phyloP scores from a whole-genome alignment of 768 basidiomycete genomes.

The Amanita rimosa region DNA sequence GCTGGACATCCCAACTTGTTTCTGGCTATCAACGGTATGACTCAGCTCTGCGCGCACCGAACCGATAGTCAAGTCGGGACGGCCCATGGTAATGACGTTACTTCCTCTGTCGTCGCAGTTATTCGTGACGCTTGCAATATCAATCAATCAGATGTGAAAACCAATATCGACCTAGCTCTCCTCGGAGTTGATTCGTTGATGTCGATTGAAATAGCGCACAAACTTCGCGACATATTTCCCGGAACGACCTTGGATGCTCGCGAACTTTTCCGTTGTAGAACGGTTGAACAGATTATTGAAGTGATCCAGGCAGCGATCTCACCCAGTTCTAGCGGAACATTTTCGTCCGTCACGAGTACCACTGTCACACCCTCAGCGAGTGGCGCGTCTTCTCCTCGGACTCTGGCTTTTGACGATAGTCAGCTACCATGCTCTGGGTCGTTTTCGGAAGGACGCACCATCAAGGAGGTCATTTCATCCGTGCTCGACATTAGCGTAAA shows the following conservation, averaged over 20 bases:
- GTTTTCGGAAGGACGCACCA: background rate
- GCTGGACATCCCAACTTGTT: background rate
- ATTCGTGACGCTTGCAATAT: constrained; percentile 32
- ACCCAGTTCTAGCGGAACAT: background rate
- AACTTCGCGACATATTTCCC: constrained; percentile 25
- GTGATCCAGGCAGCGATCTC: background rate
- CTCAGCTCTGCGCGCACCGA: background rate
- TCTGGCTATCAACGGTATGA: background rate
- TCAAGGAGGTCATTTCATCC: constrained; percentile 4
- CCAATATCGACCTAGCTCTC: constrained; percentile 31
- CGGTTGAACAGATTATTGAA: constrained; percentile 21
- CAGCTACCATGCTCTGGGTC: background rate
- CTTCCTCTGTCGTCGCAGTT: constrained; percentile 20
- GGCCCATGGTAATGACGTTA: constrained; percentile 10
- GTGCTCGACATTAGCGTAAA: constrained; percentile 3
- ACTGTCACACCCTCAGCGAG: constrained; percentile 11
- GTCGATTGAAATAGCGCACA: constrained; percentile 41
- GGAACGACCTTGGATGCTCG: constrained; percentile 17
- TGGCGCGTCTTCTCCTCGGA: constrained; percentile 12
- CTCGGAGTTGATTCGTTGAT: constrained; percentile 59
- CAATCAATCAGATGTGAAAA: constrained; percentile 19
- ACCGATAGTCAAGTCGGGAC: background rate
- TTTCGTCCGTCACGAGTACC: constrained; percentile 11
- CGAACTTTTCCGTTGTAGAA: constrained; percentile 23
- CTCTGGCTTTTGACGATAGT: constrained; percentile 1